Evolutionary conservation across 306 rosid genomes (phyloP), one percentile per base, ranked within the genome.

Genomic region (Gillenia trifoliata): DNA sequence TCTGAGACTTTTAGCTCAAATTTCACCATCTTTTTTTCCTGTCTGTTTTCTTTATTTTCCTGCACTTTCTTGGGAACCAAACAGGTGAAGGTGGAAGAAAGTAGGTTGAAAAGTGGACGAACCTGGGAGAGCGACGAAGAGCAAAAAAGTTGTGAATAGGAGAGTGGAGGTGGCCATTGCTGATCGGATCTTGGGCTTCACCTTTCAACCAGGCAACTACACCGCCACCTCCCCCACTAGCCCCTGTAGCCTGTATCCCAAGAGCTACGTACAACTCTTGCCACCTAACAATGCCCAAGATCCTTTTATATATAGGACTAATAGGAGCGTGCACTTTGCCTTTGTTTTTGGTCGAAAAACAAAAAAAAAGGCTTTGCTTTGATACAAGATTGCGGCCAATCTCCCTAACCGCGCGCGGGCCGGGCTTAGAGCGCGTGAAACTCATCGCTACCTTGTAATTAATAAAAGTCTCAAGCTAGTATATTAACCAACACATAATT

Each of bases 91-190:
- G 52, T 45, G 64, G 62, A 74, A 36, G 71, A 77, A 61, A 74
- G 74, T 41, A 67, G 20, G 43, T 60, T 36, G 75, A 54, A 23
- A 62, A 56, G 25, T 68, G 79, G 49, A 66, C 77, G 64, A 77
- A 90, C 96, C 91, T 60, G 93, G 83, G 69, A 89, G 61, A 79
- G 64, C 54, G 38, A 89, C 81, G 80, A 86, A 75, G 83, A 82
- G 55, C 70, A 86, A 79, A 40, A 89, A 56, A 59, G 75, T 55
- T 63, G 59, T 80, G 81, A 82, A 80, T 76, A 75, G 23, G 74
- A 64, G 61, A 76, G 80, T 72, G 76, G 12, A 76, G 68, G 5
- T 76, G 64, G 90, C 80, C 73, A 80, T 85, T 61, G 22, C 52
- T 75, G 87, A 85, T 71, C 73, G 65, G 73, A 83, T 75, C 25